Evolutionary conservation across 495 filamentous ascomycete species (phyloP), one percentile per base, ranked within the genome.

Genomic region (Aspergillus carlsbadensis): DNA sequence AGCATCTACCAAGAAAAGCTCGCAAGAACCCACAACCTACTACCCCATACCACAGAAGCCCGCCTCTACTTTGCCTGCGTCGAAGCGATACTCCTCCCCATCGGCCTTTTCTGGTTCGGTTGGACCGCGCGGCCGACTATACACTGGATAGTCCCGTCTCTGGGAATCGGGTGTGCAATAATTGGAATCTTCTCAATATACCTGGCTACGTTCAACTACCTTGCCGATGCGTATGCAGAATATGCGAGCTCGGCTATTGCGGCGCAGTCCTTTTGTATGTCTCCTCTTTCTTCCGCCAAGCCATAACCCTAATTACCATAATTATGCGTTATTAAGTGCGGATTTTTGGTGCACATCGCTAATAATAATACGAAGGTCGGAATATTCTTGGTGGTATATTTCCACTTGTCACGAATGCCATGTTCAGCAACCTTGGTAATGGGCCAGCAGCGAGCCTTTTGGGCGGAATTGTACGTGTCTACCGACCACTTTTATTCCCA

Each of bases 151-250:
- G 81, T 87, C 0, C 92, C 92, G 6, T 72, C 85, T 0, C 64
- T 95, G n/a, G 86, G 81, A 0, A 76, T 96, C 39, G 82, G 75
- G 1, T 81, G 87, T 54, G 85, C 90, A 5, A 95, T 87, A 0
- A 89, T 95, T 75, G 92, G 92, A 10, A 95, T 96, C 51, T 91
- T 89, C 64, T 85, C 84, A 40, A 83, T 96, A 41, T 96, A 96
- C 65, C 77, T 98, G 7, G 89, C 92, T 0, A 86, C 88, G 0
- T 96, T 96, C 74, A 98, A 96, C 63, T 96, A 96, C 61, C 79
- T 96, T n/a, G 91, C 91, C 13, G 93, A 96, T 68, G 87, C 82
- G 2, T 96, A 96, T 67, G 85, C 89, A 64, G 76, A 80, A 0
- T 96, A 90, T 62, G 90, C 92, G 1, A 89, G 84, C 50, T 94